Evolutionary conservation across 495 filamentous ascomycete species (phyloP).

Genomic region (Peziza echinospora): DNA sequence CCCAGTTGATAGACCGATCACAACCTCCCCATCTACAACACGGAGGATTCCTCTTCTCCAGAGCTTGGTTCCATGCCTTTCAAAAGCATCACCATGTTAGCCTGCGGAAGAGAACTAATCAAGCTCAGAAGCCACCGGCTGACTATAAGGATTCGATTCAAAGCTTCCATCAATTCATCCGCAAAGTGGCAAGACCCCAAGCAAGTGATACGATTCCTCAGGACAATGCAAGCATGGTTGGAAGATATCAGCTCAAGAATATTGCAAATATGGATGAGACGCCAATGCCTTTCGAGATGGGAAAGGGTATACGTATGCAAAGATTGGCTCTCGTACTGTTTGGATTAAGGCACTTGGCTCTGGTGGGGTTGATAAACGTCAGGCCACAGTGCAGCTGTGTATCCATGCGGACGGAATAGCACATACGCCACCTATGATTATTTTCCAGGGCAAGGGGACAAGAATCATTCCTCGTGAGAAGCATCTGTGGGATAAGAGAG

Average conservation of each 20-base stretch:
- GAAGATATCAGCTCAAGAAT: not conserved
- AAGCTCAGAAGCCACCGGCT: not conserved
- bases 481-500: not conserved
- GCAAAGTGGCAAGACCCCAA: not conserved
- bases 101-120: not conserved
- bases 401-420: not conserved
- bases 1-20: not conserved
- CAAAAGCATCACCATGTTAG: not conserved
- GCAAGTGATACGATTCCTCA: no score
- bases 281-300: not conserved
- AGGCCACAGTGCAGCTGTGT: not conserved
- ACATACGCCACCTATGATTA: not conserved
- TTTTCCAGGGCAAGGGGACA: not conserved
- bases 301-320: not conserved
- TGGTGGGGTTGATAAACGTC: not conserved
- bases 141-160: not conserved
- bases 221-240: not conserved
- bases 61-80: not conserved
- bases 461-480: not conserved
- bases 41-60: not conserved
- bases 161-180: not conserved
- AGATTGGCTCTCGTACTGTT: not conserved
- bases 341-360: not conserved
- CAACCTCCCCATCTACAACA: not conserved
- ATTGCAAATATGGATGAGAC: not conserved